A percentile compares a stretch with the other conserved stretches of the same genome.
Evolutionary conservation across 148 eudicot genomes (phyloP).

Genomic region (Silene uniflora): DNA sequence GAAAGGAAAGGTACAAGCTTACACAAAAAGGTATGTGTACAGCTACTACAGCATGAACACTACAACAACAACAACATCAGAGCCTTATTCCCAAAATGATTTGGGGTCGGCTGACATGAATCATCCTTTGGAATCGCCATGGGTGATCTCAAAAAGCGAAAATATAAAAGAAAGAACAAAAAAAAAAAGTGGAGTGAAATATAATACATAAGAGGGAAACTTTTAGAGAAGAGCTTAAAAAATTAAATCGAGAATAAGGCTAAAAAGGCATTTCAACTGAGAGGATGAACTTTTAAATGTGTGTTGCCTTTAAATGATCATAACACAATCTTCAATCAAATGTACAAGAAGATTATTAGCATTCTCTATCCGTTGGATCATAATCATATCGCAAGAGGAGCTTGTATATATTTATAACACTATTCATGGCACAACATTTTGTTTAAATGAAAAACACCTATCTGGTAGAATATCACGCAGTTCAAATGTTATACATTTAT

Average conservation of each 20-base stretch:
- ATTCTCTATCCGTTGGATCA: neutral
- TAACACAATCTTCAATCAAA: neutral
- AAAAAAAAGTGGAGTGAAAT: too few species aligned
- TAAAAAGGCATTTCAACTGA: neutral
- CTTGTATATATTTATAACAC: neutral
- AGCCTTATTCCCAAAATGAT: too few species aligned
- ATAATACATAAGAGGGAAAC: too few species aligned
- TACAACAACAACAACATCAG: too few species aligned
- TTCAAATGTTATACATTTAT: constrained; percentile 27
- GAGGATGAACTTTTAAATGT: neutral
- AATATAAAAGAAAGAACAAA: too few species aligned
- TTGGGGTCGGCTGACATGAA: too few species aligned
- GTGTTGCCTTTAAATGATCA: neutral
- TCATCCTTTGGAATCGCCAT: too few species aligned
- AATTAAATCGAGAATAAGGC: too few species aligned
- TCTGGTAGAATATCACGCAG: neutral
- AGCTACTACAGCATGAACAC: too few species aligned
- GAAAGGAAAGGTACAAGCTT: too few species aligned
- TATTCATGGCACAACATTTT: neutral
- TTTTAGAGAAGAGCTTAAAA: too few species aligned
- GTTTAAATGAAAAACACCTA: neutral
- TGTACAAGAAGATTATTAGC: constrained; percentile 7
- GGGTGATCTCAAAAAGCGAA: too few species aligned
- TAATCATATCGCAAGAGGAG: neutral
- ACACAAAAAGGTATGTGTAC: neutral